Base-by-base conservation (phyloP, 176 grass and related monocot genomes). In the Poa pratensis region DNA sequence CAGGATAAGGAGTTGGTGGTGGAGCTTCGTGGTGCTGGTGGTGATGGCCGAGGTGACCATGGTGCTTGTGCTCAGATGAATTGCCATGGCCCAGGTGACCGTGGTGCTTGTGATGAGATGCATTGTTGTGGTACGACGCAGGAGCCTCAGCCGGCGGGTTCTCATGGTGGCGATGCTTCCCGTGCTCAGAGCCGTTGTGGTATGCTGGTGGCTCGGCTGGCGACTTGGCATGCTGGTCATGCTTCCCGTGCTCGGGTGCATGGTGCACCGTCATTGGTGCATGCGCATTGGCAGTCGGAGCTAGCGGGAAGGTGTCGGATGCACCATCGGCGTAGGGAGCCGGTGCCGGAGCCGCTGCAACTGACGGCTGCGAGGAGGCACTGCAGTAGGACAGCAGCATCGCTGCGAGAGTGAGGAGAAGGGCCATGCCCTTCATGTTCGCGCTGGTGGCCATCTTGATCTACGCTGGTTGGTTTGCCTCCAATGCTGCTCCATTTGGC, bases 11-110 rank as follows among this genome's bases (percentile, higher is more conserved):
- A 1, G 60, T 23, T 5, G 76, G 69, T 5, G 84, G 81, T 3
- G 84, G 81, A 59, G 73, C 20, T 22, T 34, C n/a, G 1, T 88
- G 26, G 5, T 77, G 43, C 19, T 55, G 58, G 6, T 52, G 50
- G 5, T 68, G 57, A 2, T 45, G 54, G 19, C 30, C 86, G 17
- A 57, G 57, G 49, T 89, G 92, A 11, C 78, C 85, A 4, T 94
- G 89, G 16, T 89, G 73, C 20, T 90, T 84, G 6, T 93, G 57
- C 37, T 86, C 61, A 32, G 68, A 45, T 3, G 39, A 1, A 43
- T 71, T 71, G 20, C 68, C 68, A 22, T 71, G 68, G 20, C 68
- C 68, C 10, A 71, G 68, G 68, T 71, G 37, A 6, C 68, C 68
- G 23, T 71, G 68, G 37, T 71, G 68, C 39, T 45, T 45, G 39